Percentiles rank a stretch among this genome's conserved stretches.
These are phyloP conservation scores for Lactarius tabidus DNA, from an alignment of 768 basidiomycete species.

Conservation along the genomic window DNA sequence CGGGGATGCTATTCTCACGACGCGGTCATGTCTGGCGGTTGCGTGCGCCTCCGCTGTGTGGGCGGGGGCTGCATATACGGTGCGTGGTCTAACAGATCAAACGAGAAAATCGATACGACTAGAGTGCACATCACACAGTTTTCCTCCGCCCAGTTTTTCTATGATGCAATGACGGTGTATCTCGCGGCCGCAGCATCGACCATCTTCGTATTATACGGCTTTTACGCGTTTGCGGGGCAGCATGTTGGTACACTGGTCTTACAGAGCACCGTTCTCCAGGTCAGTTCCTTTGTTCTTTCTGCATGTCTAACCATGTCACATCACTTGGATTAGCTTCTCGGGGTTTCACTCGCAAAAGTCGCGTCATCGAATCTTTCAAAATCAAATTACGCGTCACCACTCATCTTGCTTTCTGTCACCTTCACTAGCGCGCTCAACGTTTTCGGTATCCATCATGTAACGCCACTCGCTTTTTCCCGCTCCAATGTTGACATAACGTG, in stretches of 20 bases:
- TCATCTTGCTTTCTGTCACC: slow-evolving; percentile 11
- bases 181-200: slow-evolving; percentile 12
- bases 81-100: not conserved
- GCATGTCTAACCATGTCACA: slow-evolving; percentile 2
- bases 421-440: slow-evolving; percentile 16
- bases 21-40: not conserved
- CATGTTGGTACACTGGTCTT: slow-evolving; percentile 29
- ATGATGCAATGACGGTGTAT: slow-evolving; percentile 15
- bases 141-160: slow-evolving; percentile 8
- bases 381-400: slow-evolving; percentile 1
- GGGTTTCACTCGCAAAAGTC: slow-evolving; percentile 33
- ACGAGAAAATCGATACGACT: not conserved
- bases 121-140: not conserved
- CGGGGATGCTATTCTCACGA: not conserved
- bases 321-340: slow-evolving; percentile 31
- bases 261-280: slow-evolving; percentile 36
- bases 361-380: slow-evolving; percentile 5
- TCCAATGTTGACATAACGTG: slow-evolving; percentile 1
- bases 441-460: slow-evolving; percentile 13
- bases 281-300: slow-evolving; percentile 22
- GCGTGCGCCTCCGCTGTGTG: slow-evolving; percentile 9
- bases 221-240: slow-evolving; percentile 25
- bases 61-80: slow-evolving; percentile 15
- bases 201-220: slow-evolving; percentile 9
- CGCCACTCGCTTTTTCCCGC: not conserved